Conservation (phyloP, 148 eudicot species). For the Rhododendron williamsianum region DNA sequence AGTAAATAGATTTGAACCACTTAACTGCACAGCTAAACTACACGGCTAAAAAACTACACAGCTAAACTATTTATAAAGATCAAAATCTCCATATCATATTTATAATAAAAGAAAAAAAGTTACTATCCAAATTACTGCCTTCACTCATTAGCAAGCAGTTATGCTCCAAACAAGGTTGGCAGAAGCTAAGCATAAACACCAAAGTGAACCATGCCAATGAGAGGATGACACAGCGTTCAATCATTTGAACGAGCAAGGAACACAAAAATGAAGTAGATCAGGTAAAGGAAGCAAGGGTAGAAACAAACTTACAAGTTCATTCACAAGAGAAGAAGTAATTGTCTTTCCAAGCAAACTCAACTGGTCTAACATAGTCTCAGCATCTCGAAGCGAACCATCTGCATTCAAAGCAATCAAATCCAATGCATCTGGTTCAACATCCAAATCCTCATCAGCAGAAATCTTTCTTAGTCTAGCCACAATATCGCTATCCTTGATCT, state of each 20-base stretch:
- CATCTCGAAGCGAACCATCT: slow-evolving; percentile 93
- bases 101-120: neutral
- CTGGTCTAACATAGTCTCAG: slow-evolving; percentile 97
- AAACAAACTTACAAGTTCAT: slow-evolving; percentile 77
- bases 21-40: neutral
- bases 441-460: slow-evolving; percentile 60
- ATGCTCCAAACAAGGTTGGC: neutral
- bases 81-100: neutral
- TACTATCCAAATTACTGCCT: neutral
- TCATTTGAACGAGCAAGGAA: neutral
- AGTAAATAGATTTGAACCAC: neutral
- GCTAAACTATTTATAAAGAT: neutral
- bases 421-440: slow-evolving; percentile 83
- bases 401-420: slow-evolving; percentile 87
- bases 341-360: slow-evolving; percentile 86
- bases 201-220: neutral
- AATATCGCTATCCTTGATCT: slow-evolving; percentile 73
- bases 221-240: neutral
- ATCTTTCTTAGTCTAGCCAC: slow-evolving; percentile 63
- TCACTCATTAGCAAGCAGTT: neutral
- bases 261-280: neutral
- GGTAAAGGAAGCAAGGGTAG: slow-evolving; percentile 8
- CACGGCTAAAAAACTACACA: neutral
- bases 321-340: slow-evolving; percentile 77
- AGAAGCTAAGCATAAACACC: neutral